Conservation (phyloP, 2,329 filamentous ascomycete species). For the Phoma sp. region DNA sequence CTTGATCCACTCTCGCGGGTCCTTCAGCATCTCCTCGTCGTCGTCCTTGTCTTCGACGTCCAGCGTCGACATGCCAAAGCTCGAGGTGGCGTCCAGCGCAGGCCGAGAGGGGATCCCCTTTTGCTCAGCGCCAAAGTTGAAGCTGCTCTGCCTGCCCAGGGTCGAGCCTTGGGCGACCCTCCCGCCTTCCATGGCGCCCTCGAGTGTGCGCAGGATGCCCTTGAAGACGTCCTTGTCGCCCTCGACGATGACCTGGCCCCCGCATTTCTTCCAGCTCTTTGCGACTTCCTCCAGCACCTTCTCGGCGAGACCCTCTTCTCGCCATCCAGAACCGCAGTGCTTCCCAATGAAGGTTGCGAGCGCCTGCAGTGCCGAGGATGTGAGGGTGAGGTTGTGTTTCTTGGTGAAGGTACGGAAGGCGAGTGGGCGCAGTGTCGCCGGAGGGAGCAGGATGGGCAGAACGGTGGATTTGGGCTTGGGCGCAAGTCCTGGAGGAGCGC, state of each 20-base stretch:
- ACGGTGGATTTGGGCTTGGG: constrained; percentile 66
- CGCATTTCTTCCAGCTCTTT: constrained; percentile 87
- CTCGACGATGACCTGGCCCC: constrained; percentile 89
- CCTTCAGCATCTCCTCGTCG: constrained; percentile 63
- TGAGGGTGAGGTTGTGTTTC: constrained; percentile 93
- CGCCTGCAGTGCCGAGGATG: constrained; percentile 82
- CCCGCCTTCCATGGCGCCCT: constrained; percentile 89
- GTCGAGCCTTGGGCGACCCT: constrained; percentile 64
- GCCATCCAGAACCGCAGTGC: constrained; percentile 94
- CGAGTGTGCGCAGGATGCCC: constrained; percentile 80
- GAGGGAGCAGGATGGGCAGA: constrained; percentile 86
- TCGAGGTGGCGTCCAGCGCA: constrained; percentile 65
- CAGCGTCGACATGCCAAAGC: constrained; percentile 63
- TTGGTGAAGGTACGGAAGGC: constrained; percentile 97
- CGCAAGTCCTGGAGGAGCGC: constrained; percentile 56
- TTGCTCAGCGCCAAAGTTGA: constrained; percentile 62
- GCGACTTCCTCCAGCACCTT: constrained; percentile 91
- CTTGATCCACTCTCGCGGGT: constrained; percentile 83
- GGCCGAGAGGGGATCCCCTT: constrained; percentile 38
- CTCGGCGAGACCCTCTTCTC: constrained; percentile 92
- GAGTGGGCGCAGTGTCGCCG: constrained; percentile 83
- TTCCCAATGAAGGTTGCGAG: constrained; percentile 89
- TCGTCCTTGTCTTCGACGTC: constrained; percentile 60
- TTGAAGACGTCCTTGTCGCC: constrained; percentile 74
- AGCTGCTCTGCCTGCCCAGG: constrained; percentile 68